Evolutionary conservation across 2,329 filamentous ascomycete genomes (phyloP).

Genomic region (Colletotrichum sp.): DNA sequence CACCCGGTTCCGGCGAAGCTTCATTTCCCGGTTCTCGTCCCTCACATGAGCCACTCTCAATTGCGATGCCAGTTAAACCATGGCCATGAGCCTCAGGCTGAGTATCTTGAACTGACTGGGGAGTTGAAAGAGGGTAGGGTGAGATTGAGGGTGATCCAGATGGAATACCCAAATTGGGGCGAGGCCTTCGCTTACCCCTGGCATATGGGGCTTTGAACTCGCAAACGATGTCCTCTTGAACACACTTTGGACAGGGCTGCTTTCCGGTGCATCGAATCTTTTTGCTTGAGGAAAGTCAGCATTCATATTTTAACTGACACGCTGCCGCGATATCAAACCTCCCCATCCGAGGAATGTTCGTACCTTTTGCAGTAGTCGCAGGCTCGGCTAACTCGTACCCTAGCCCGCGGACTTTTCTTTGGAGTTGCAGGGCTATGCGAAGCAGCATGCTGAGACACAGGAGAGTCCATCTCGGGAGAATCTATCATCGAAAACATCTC

Average conservation of each 20-base stretch:
- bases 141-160: background rate
- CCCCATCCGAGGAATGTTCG: background rate
- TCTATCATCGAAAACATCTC: background rate
- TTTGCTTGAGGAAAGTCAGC: background rate
- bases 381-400: background rate
- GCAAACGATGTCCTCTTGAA: background rate
- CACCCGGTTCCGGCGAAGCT: slow-evolving; percentile 30
- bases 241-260: background rate
- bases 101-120: background rate
- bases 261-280: background rate
- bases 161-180: background rate
- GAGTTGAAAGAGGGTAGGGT: background rate
- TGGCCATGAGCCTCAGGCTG: background rate
- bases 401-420: background rate
- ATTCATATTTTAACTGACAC: accelerated
- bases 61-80: background rate
- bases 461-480: background rate
- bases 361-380: background rate
- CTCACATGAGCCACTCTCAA: background rate
- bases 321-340: background rate
- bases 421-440: background rate
- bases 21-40: background rate
- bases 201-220: background rate
- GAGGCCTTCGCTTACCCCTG: background rate
- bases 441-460: background rate